These are phyloP conservation scores for Gonium pectorale DNA, from an alignment of 139 green algal genomes.

Conservation along the genomic window DNA sequence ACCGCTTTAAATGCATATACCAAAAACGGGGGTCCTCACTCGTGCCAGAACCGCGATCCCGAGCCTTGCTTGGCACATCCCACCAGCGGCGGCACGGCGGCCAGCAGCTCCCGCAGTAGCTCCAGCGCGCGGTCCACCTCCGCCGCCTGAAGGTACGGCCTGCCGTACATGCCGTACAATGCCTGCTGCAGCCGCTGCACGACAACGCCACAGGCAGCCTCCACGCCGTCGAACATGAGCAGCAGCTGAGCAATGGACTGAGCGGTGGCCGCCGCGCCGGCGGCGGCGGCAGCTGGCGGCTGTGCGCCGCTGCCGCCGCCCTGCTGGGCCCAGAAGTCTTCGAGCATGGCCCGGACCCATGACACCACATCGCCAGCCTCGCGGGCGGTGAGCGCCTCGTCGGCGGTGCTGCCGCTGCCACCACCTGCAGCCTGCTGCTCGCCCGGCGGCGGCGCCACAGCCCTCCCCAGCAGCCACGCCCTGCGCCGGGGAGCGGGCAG, in stretches of 20 bases:
- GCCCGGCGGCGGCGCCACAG: neutral
- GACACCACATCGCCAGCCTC: neutral
- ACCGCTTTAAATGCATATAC: no score
- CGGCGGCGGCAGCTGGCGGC: neutral
- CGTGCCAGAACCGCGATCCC: no score
- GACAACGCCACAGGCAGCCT: neutral
- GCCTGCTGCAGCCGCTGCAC: neutral
- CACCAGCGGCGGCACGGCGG: constrained; percentile 3
- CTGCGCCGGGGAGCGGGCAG: no score
- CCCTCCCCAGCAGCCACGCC: constrained; percentile 22
- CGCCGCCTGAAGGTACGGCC: constrained; percentile 36
- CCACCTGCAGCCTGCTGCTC: neutral
- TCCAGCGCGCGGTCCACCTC: constrained; percentile 22
- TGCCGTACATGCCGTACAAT: constrained; percentile 37
- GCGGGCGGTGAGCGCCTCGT: neutral
- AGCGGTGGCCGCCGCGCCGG: neutral
- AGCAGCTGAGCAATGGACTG: constrained; percentile 3
- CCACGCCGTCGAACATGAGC: constrained; percentile 11
- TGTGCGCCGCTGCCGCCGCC: neutral
- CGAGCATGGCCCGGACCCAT: neutral
- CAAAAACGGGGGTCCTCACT: no score
- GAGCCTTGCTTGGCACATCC: no score
- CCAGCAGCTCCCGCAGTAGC: constrained; percentile 36
- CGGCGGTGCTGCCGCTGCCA: neutral
- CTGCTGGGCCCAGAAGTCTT: constrained; percentile 9